Base-by-base conservation (phyloP, 495 filamentous ascomycete genomes). In the Jackrogersella multiformis region DNA sequence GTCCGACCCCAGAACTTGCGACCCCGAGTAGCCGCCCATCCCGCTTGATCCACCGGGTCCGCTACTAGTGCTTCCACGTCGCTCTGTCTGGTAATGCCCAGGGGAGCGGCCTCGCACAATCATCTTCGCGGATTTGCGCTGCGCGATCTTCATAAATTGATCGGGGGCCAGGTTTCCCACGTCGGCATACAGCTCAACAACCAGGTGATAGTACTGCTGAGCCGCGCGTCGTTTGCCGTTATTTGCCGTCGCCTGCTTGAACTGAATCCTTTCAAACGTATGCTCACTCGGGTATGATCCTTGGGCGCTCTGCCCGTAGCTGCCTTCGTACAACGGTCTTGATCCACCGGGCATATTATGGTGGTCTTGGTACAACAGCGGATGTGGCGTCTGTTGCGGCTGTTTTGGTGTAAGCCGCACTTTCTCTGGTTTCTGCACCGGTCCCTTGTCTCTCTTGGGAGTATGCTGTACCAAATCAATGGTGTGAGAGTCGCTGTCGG, bases 221-320 rank as follows among this genome's bases (percentile, higher is more conserved):
- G 92, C 91, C 0, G 94, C 93, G 42, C 94, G 82, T 54, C 94
- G 82, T 73, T 97, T 97, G 20, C 94, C 94, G 64, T 98, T 98
- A 79, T 98, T 98, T 3, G 93, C 93, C 0, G 94, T 98, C 1
- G 94, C 95, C 52, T 91, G 91, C 74, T 97, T 96, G 82, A 98
- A 98, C 71, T 98, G 94, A 41, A 97, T 97, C 2, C 94, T 88
- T 69, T 97, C 94, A 73, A 97, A 98, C 0, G 90, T 91, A 53
- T 87, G 85, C 73, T 87, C 84, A 30, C 74, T 82, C 4, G 84
- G 81, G 5, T 83, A 82, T 4, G 77, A 73, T 44, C 72, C 74
- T 49, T 77, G 75, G 16, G 67, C 56, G 52, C 62, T 66, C 54
- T 78, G 77, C 15, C 74, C 77, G 38, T 77, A 82, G 23, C 68